Base-by-base conservation (phyloP, 352 stramenopile genomes). In the Saprolegnia parasitica region DNA sequence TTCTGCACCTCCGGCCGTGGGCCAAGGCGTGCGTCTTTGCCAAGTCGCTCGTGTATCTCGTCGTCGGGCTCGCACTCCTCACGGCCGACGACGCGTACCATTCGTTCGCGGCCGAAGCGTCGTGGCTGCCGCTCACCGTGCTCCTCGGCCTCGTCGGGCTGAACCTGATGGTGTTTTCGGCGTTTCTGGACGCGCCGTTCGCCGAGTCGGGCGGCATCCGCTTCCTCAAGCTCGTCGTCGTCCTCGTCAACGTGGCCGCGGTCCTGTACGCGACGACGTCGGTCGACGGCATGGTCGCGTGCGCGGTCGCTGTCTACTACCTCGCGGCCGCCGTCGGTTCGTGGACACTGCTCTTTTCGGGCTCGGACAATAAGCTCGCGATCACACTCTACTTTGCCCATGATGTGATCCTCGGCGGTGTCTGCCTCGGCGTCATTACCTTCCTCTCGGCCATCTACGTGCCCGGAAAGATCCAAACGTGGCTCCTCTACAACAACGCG, bases 401-500 rank as follows among this genome's bases (percentile, higher is more conserved):
- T 73, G 96, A 99, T 74, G 78, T 96, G 39, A 77, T 97, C 35
- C 87, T 98, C 42, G 96, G 91, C 13, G 78, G 98, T 54, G 78
- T 98, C 49, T 95, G 97, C 52, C 93, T 98, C 72, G 83, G 91
- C 54, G 74, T 98, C 24, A 89, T 99, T 32, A 83, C 98, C 58
- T 74, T 98, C 21, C 78, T 98, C 20, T 87, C 87, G 35, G 91
- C 93, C 78, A 89, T 90, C 6, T 87, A 89, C 67, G 81, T 98
- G 52, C 91, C 90, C 16, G 84, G 91, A 64, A 91, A 96, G 72
- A 91, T 98, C 50, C 95, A 99, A 77, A 98, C 95, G 37, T 98
- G 94, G 95, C 78, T 99, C 56, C 80, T 99, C 1, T 99, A 98
- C 80, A 97, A 98, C 80, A 98, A 99, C 74, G 96, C 96, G 21